Percentiles rank a stretch among this genome's conserved stretches.
These are phyloP conservation scores for Xylaria arbuscula DNA, from an alignment of 2,329 filamentous ascomycete species.

Conservation along the genomic window DNA sequence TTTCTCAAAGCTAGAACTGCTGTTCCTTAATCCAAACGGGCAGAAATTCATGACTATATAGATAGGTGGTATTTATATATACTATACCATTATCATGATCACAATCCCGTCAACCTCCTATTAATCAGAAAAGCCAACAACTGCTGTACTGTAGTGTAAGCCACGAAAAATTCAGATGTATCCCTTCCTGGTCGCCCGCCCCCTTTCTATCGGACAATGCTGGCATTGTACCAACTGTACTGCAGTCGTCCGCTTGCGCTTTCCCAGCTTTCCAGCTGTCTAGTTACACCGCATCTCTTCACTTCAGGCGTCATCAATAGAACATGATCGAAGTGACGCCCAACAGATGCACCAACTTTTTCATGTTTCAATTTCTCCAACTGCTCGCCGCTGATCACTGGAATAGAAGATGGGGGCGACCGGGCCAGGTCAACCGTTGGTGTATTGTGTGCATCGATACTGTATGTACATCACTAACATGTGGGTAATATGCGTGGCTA, in stretches of 20 bases:
- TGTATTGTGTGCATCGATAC: neutral
- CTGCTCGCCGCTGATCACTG: slow-evolving; percentile 14
- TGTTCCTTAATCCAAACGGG: no score
- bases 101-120: neutral
- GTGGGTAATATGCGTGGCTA: neutral
- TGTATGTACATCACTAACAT: neutral
- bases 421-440: slow-evolving; percentile 20
- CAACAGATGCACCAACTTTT: slow-evolving; percentile 9
- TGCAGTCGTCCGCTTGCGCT: neutral
- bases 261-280: slow-evolving; percentile 4
- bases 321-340: slow-evolving; percentile 1
- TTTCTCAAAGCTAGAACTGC: no score
- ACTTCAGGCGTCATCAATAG: neutral
- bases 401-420: slow-evolving; percentile 12
- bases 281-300: slow-evolving; percentile 7
- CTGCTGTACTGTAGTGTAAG: neutral
- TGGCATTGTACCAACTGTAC: neutral
- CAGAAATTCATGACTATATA: no score
- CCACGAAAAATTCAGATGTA: neutral
- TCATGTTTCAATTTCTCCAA: neutral
- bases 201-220: neutral
- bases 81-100: no score
- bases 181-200: neutral
- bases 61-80: no score
- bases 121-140: neutral